Percentiles rank a stretch among this genome's conserved stretches.
phyloP scores from a whole-genome alignment of 1,284 basidiomycete genomes.

The Leccinum subfulvum region DNA sequence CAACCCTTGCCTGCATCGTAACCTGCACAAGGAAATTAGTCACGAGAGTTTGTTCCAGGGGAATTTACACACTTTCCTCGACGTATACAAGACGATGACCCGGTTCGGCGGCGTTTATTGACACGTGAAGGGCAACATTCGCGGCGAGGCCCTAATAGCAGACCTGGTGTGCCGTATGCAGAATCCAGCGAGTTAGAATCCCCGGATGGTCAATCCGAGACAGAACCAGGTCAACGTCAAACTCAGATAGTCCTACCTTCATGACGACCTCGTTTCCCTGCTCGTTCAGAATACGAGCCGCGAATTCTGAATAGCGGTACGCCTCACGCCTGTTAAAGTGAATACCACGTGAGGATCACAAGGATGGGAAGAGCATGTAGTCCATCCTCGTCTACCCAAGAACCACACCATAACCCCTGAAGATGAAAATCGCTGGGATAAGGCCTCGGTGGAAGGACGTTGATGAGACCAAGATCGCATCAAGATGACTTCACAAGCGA shows the following conservation, averaged over 20 bases:
- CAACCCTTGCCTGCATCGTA: neutral
- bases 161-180: neutral
- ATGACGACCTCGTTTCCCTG: neutral
- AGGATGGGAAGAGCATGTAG: neutral
- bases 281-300: neutral
- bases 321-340: neutral
- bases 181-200: neutral
- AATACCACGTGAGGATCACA: neutral
- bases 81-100: neutral
- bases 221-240: neutral
- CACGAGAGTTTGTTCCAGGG: neutral
- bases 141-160: neutral
- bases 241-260: neutral
- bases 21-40: neutral
- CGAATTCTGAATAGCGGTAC: neutral
- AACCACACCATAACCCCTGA: neutral
- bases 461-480: slow-evolving; percentile 30
- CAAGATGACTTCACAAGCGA: slow-evolving; percentile 1
- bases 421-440: slow-evolving; percentile 3
- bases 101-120: neutral
- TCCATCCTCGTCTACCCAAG: neutral
- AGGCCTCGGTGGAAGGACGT: neutral
- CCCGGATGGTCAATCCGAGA: neutral
- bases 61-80: neutral
- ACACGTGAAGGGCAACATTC: neutral